Conservation (phyloP, 306 rosid genomes). For the Begonia peltatifolia region DNA sequence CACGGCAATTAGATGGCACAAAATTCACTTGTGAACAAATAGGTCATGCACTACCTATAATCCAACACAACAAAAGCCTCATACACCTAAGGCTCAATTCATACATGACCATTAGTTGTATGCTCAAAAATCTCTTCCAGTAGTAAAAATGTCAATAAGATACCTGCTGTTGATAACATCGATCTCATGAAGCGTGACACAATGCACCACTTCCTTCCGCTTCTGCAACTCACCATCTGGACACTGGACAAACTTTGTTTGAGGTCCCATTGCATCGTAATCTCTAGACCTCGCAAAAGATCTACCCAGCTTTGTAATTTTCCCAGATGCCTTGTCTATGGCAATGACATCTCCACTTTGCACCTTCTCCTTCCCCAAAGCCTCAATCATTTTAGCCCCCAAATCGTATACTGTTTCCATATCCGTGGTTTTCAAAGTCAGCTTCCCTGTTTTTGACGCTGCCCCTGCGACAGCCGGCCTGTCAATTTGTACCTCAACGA, state of each 20-base stretch:
- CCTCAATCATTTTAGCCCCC: slow-evolving; percentile 97
- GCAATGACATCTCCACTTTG: slow-evolving; percentile 77
- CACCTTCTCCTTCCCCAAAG: slow-evolving; percentile 86
- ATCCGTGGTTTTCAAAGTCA: slow-evolving; percentile 86
- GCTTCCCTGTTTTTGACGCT: slow-evolving; percentile 78
- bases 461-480: slow-evolving; percentile 77
- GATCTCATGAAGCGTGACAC: slow-evolving; percentile 93
- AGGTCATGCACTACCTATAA: too few species aligned
- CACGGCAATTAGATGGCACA: too few species aligned
- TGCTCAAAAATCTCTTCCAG: not conserved
- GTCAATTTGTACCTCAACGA: slow-evolving; percentile 84
- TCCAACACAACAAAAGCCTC: too few species aligned
- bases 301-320: slow-evolving; percentile 89
- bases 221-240: slow-evolving; percentile 99
- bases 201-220: slow-evolving; percentile 97
- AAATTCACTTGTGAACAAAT: too few species aligned
- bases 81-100: not conserved
- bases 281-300: slow-evolving; percentile 89
- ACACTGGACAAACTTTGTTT: slow-evolving; percentile 79
- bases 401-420: slow-evolving; percentile 96
- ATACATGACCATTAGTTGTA: not conserved
- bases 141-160: not conserved
- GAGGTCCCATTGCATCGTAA: slow-evolving; percentile 90
- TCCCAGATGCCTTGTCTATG: slow-evolving; percentile 69
- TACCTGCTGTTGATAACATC: slow-evolving; percentile 99